Conservation (phyloP, 257 asterid genomes). For the Fraxinus pennsylvanica region DNA sequence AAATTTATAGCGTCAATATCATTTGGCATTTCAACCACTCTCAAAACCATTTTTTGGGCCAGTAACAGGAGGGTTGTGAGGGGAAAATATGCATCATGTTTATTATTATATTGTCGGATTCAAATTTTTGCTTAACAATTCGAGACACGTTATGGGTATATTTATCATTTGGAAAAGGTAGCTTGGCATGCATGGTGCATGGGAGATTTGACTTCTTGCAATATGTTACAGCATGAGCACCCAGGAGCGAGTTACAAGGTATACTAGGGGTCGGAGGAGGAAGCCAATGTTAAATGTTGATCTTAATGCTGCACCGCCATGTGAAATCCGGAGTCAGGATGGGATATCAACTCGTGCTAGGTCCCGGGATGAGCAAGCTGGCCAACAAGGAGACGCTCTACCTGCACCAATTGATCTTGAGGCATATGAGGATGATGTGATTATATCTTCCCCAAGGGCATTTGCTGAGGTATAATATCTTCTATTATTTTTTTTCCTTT, state of each 20-base stretch:
- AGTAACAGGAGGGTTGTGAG: neutral
- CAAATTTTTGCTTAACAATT: neutral
- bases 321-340: constrained; percentile 36
- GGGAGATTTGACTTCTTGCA: constrained; percentile 23
- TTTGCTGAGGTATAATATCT: constrained; percentile 46
- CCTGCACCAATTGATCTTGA: constrained; percentile 52
- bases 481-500: neutral
- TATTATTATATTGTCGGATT: neutral
- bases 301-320: constrained; percentile 51
- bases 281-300: constrained; percentile 44
- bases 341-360: constrained; percentile 30
- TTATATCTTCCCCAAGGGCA: constrained; percentile 58
- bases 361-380: constrained; percentile 37
- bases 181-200: constrained; percentile 21
- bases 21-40: neutral
- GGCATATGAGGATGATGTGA: constrained; percentile 56
- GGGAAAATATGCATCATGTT: neutral
- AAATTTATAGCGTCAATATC: neutral
- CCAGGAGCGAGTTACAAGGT: constrained; percentile 31
- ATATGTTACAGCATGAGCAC: constrained; percentile 35
- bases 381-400: constrained; percentile 20
- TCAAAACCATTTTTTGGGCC: no score
- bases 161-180: neutral
- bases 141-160: constrained; percentile 1
- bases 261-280: constrained; percentile 40